Conservation (phyloP, 2,329 filamentous ascomycete genomes). For the Colletotrichum tropicale region DNA sequence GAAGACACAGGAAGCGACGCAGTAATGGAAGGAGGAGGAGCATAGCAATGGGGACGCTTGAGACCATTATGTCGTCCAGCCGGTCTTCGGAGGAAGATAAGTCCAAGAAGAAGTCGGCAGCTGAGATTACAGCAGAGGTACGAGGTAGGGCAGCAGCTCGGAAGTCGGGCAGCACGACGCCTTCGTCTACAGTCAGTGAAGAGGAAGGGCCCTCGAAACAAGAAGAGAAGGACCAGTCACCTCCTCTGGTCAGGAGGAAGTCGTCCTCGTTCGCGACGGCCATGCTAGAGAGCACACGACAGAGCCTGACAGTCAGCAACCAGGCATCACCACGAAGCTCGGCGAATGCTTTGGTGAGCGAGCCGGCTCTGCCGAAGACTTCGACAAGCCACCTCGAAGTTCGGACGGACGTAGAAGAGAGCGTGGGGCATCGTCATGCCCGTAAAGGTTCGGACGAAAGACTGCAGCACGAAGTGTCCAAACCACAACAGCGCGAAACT, state of each 20-base stretch:
- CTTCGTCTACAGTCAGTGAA: constrained; percentile 32
- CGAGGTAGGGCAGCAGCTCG: constrained; percentile 48
- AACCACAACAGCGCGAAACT: constrained; percentile 29
- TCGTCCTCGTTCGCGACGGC: constrained; percentile 43
- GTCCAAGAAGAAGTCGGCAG: constrained; percentile 63
- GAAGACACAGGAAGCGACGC: constrained; percentile 44
- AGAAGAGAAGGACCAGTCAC: constrained; percentile 11
- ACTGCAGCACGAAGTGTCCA: constrained; percentile 24
- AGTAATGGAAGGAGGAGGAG: constrained; percentile 50
- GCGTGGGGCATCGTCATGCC: constrained; percentile 15
- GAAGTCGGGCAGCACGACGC: constrained; percentile 38
- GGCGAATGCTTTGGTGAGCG: constrained; percentile 52
- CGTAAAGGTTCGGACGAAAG: constrained; percentile 19
- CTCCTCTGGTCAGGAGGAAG: constrained; percentile 8
- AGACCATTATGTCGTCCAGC: constrained; percentile 71
- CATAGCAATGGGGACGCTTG: constrained; percentile 64
- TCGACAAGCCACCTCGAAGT: constrained; percentile 57
- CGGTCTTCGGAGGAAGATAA: constrained; percentile 68
- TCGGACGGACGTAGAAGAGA: constrained; percentile 37
- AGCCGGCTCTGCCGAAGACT: constrained; percentile 62
- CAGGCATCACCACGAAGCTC: constrained; percentile 35
- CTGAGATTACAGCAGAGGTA: constrained; percentile 59
- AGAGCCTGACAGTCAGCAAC: constrained; percentile 32
- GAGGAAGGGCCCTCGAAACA: constrained; percentile 29
- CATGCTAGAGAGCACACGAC: constrained; percentile 37